Percentiles rank a stretch among this genome's conserved stretches.
Conservation (phyloP, 73 alveolate genomes). For the Breviolum minutum region DNA sequence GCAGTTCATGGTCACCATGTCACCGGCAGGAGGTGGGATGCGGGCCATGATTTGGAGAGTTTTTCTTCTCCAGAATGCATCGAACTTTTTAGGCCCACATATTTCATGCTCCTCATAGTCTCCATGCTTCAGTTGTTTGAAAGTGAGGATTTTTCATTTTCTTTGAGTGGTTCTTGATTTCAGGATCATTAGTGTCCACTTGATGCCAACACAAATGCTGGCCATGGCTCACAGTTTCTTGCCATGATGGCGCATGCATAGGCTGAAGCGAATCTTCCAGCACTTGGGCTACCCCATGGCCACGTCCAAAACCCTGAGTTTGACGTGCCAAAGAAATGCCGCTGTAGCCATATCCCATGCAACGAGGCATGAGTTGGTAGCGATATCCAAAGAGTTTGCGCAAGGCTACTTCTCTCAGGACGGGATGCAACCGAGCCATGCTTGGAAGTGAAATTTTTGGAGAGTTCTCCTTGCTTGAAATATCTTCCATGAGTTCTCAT, state of each 20-base stretch:
- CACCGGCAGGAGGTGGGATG: background rate
- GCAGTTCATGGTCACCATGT: background rate
- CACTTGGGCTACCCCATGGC: slow-evolving; percentile 41
- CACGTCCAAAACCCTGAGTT: background rate
- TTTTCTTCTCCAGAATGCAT: too few species aligned
- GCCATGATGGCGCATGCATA: background rate
- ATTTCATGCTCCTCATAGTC: too few species aligned
- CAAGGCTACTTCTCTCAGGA: slow-evolving; percentile 50
- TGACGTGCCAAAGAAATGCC: background rate
- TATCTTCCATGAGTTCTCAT: too few species aligned
- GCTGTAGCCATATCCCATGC: background rate
- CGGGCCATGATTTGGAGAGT: too few species aligned
- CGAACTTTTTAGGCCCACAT: too few species aligned
- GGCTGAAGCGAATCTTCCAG: slow-evolving; percentile 32
- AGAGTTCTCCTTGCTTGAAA: too few species aligned
- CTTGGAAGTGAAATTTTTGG: background rate
- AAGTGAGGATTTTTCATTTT: too few species aligned
- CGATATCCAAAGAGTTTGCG: slow-evolving; percentile 29
- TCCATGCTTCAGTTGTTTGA: too few species aligned
- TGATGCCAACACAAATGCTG: too few species aligned
- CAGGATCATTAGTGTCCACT: too few species aligned
- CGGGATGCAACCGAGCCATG: background rate
- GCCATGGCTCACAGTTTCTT: too few species aligned
- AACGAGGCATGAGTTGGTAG: slow-evolving; percentile 23
- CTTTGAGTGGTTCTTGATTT: too few species aligned